Evolutionary conservation across 495 filamentous ascomycete genomes (phyloP), one percentile per base, ranked within the genome.

Genomic region (Aeminium ludgeri): DNA sequence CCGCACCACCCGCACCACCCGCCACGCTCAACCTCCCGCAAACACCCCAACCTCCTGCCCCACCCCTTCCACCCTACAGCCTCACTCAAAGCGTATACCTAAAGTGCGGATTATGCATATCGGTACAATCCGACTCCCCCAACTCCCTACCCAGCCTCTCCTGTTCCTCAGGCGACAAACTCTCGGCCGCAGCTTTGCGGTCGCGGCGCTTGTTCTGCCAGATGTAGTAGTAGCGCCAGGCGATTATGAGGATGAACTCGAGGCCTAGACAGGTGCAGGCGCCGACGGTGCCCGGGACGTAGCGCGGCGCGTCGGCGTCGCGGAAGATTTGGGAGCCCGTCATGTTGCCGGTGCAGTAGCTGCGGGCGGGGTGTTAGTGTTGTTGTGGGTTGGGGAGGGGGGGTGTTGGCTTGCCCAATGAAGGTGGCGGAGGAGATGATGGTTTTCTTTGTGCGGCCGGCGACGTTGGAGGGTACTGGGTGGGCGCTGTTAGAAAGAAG

Each of bases 81-180:
- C n/a, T n/a, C n/a, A n/a, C n/a, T 35, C 33, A 35, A 13, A 37
- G n/a, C 20, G 53, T 55, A 47, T 51, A 50, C 45, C 59, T 65
- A 44, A 70, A 55, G 25, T 50, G 53, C 20, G 42, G 34, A 44
- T 61, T 59, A 18, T 51, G 39, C 25, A 56, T 37, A 50, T 61
- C 58, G 35, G 57, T 61, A 41, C 48, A 40, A 46, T 60, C 54
- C n/a, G 42, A 48, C 46, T 53, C 59, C 18, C 57, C 52, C 52
- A 57, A 50, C 47, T 57, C 52, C 16, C 53, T 52, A 27, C 37
- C 56, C 48, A 56, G 38, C 36, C 41, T 45, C n/a, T 52, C 41
- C 32, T 51, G 48, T 38, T 50, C 47, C 11, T 40, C 50, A 30
- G 51, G 47, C 12, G 41, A 40, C 50, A 59, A 8, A 15, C 33